phyloP scores from a whole-genome alignment of 169 alveolate genomes.

The Cystoisospora suis region DNA sequence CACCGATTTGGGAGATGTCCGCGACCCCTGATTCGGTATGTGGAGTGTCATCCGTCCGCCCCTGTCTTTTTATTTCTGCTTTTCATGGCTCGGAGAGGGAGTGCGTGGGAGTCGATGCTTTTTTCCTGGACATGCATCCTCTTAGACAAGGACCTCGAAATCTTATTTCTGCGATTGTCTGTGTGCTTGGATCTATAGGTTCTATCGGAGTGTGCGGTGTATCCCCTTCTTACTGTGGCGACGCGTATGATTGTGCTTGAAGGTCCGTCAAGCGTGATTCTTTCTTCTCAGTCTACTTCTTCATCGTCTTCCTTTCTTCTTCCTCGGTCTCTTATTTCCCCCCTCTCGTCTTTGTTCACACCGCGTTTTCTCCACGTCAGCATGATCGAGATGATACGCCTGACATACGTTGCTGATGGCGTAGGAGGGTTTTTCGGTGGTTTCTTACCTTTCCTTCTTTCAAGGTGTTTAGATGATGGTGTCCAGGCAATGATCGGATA shows the following conservation, averaged over 20 bases:
- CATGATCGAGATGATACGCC: background rate
- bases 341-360: background rate
- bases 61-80: too few relatives aligned
- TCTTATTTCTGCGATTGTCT: too few relatives aligned
- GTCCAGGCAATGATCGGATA: constrained; percentile 16
- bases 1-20: too few relatives aligned
- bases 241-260: constrained; percentile 22
- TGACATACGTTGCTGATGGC: constrained; percentile 32
- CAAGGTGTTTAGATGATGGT: constrained; percentile 15
- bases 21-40: too few relatives aligned
- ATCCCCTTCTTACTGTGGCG: constrained; percentile 20
- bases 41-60: too few relatives aligned
- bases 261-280: background rate
- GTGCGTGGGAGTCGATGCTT: too few relatives aligned
- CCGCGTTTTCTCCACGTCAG: background rate
- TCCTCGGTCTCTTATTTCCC: background rate
- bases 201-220: constrained; percentile 16
- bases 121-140: too few relatives aligned
- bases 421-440: constrained; percentile 16
- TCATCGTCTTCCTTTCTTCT: background rate
- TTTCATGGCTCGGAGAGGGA: too few relatives aligned
- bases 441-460: constrained; percentile 6
- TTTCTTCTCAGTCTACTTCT: background rate
- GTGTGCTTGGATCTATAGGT: too few relatives aligned
- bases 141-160: too few relatives aligned